Conservation (phyloP, 345 rosid species). For the Rubroshorea leprosula region DNA sequence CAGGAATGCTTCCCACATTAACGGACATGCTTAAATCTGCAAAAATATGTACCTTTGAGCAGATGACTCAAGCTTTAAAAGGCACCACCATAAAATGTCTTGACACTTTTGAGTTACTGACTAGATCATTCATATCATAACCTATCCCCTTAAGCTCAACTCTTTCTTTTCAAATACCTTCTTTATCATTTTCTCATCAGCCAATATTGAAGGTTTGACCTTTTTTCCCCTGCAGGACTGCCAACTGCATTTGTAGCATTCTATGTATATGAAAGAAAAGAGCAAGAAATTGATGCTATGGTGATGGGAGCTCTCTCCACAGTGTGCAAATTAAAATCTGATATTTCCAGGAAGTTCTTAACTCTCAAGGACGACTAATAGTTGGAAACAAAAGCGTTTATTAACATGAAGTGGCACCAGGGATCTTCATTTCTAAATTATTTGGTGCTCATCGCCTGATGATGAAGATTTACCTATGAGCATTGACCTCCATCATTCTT, state of each 20-base stretch:
- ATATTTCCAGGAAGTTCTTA: slow-evolving; percentile 30
- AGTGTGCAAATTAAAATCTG: slow-evolving; percentile 40
- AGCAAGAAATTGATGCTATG: slow-evolving; percentile 56
- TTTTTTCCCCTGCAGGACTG: slow-evolving; percentile 43
- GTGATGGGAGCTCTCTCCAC: slow-evolving; percentile 34
- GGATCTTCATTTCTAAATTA: background rate
- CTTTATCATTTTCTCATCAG: background rate
- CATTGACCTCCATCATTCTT: background rate
- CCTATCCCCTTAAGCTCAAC: too few species aligned
- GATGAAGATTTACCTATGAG: too few species aligned
- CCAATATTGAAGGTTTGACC: background rate
- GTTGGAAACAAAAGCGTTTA: slow-evolving; percentile 1
- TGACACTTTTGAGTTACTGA: too few species aligned
- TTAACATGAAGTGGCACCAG: background rate
- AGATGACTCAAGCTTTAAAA: too few species aligned
- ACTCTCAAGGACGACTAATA: slow-evolving; percentile 34
- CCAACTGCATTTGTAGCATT: slow-evolving; percentile 53
- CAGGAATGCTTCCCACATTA: background rate
- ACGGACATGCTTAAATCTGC: too few species aligned
- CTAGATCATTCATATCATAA: too few species aligned
- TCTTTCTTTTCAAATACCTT: background rate
- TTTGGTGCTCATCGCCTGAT: background rate
- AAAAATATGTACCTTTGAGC: too few species aligned
- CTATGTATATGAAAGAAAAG: slow-evolving; percentile 52
- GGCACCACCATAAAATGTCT: too few species aligned